These are phyloP conservation scores for Pyrus hybrid DNA, from an alignment of 331 rosid genomes.

Conservation along the genomic window DNA sequence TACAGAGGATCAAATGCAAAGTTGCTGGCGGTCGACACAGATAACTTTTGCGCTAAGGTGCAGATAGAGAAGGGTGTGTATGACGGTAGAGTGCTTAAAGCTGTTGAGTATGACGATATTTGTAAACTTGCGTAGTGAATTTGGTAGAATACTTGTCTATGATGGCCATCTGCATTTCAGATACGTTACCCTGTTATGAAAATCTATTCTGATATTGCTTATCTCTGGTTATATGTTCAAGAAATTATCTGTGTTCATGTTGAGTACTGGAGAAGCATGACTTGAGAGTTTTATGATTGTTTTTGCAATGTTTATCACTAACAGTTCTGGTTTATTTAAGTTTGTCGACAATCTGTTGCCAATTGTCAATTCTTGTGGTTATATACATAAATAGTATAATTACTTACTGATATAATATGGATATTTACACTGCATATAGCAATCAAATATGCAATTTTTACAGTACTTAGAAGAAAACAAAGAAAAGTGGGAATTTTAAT, in stretches of 20 bases:
- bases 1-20: constrained; percentile 64
- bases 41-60: constrained; percentile 62
- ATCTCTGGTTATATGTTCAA: not conserved
- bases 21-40: constrained; percentile 62
- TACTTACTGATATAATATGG: not conserved
- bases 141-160: not conserved
- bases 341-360: not conserved
- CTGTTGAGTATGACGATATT: constrained; percentile 74
- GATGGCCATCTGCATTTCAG: not conserved
- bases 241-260: not conserved
- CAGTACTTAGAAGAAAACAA: not conserved
- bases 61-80: constrained; percentile 87
- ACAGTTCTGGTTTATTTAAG: too few species aligned
- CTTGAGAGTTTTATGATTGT: not conserved
- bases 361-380: not conserved
- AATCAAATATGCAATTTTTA: not conserved
- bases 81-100: constrained; percentile 79
- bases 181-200: not conserved
- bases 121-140: constrained; percentile 46
- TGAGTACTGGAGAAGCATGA: not conserved
- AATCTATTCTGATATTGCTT: not conserved
- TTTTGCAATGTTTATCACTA: not conserved
- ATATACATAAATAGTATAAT: not conserved
- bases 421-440: not conserved
- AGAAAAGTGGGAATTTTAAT: not conserved